Conservation (phyloP, 345 rosid genomes). For the Mercurialis annua region DNA sequence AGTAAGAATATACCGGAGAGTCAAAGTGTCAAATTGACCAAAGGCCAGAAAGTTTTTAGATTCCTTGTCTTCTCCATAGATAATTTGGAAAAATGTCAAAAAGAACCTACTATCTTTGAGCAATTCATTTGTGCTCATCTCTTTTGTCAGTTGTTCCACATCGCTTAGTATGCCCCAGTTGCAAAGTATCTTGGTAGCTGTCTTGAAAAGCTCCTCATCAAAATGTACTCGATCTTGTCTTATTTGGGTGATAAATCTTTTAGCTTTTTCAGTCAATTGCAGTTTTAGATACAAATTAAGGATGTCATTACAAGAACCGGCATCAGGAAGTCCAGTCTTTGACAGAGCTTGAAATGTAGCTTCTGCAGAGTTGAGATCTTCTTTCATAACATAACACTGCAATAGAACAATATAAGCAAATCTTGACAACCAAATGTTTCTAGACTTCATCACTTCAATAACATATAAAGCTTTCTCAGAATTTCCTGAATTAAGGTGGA, state of each 20-base stretch:
- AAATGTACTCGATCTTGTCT: slow-evolving; percentile 45
- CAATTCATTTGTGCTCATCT: slow-evolving; percentile 37
- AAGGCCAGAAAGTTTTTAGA: slow-evolving; percentile 23
- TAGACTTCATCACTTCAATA: slow-evolving; percentile 64
- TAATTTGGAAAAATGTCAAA: slow-evolving; percentile 45
- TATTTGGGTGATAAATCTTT: slow-evolving; percentile 51
- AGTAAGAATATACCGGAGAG: slow-evolving; percentile 55
- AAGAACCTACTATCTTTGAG: slow-evolving; percentile 48
- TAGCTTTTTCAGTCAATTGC: slow-evolving; percentile 51
- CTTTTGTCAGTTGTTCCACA: slow-evolving; percentile 43
- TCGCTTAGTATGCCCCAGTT: slow-evolving; percentile 60
- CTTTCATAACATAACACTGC: slow-evolving; percentile 68
- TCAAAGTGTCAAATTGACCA: slow-evolving; percentile 38
- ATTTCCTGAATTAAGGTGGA: slow-evolving; percentile 62
- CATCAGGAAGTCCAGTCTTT: slow-evolving; percentile 68
- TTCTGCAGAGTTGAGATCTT: slow-evolving; percentile 68
- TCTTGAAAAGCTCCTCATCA: slow-evolving; percentile 57
- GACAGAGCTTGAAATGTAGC: slow-evolving; percentile 61
- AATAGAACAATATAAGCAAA: slow-evolving; percentile 76
- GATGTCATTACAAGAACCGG: slow-evolving; percentile 77
- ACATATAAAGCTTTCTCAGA: slow-evolving; percentile 58
- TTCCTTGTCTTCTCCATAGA: slow-evolving; percentile 27
- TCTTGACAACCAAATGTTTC: slow-evolving; percentile 63
- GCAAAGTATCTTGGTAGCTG: slow-evolving; percentile 51
- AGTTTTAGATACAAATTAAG: slow-evolving; percentile 55